Conservation (phyloP, 345 rosid genomes). For the Populus alba region DNA sequence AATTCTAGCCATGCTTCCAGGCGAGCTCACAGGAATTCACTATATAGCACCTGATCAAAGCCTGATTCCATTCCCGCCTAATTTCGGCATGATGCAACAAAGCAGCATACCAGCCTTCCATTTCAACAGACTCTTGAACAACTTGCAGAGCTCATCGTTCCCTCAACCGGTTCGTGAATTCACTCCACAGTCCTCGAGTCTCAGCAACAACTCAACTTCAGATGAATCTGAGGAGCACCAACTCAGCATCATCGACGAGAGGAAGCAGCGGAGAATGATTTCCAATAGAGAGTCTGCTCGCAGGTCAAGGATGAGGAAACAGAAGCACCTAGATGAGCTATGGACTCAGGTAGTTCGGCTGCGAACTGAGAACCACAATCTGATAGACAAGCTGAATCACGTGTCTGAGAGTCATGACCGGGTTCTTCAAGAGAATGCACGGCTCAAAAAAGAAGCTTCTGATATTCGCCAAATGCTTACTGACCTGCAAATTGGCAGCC, state of each 20-base stretch:
- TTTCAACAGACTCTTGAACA: slow-evolving; percentile 38
- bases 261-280: slow-evolving; percentile 92
- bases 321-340: slow-evolving; percentile 90
- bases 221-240: slow-evolving; percentile 77
- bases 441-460: slow-evolving; percentile 78
- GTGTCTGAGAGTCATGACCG: slow-evolving; percentile 58
- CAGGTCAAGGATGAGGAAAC: slow-evolving; percentile 94
- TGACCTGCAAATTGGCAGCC: slow-evolving; percentile 48
- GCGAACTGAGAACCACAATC: slow-evolving; percentile 61
- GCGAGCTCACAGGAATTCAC: slow-evolving; percentile 50
- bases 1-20: slow-evolving; percentile 46
- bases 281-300: slow-evolving; percentile 97
- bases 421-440: slow-evolving; percentile 64
- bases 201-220: slow-evolving; percentile 76
- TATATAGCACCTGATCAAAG: slow-evolving; percentile 42
- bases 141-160: slow-evolving; percentile 33
- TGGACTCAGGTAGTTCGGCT: slow-evolving; percentile 83
- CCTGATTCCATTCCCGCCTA: slow-evolving; percentile 24
- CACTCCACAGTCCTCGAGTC: slow-evolving; percentile 36
- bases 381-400: slow-evolving; percentile 65
- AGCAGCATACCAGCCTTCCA: slow-evolving; percentile 38
- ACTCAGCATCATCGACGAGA: slow-evolving; percentile 59
- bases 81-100: slow-evolving; percentile 38
- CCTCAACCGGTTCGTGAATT: slow-evolving; percentile 38
- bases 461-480: slow-evolving; percentile 70